These are phyloP conservation scores for Nicotiana tabacum DNA, from an alignment of 257 asterid species.

Conservation along the genomic window DNA sequence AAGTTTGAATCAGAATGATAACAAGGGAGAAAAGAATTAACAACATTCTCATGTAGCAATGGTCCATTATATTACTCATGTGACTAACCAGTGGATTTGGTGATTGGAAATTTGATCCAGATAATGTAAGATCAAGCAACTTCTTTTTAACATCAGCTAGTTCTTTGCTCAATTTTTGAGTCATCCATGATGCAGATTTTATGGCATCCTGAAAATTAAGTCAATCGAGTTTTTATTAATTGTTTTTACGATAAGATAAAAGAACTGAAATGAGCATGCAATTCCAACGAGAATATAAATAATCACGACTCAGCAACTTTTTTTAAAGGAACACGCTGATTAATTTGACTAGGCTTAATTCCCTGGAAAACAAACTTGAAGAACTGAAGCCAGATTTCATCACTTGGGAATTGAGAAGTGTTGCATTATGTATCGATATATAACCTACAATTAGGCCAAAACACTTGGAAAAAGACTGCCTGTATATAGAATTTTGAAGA, in stretches of 20 bases:
- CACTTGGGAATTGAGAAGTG: too few relatives aligned
- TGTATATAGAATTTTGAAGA: background rate
- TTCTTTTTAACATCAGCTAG: slow-evolving; percentile 85
- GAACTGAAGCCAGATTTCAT: too few relatives aligned
- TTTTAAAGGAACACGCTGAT: too few relatives aligned
- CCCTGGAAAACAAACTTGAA: too few relatives aligned
- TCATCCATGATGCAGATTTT: slow-evolving; percentile 75
- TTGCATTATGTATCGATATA: too few relatives aligned
- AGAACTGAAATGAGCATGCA: background rate
- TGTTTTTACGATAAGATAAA: background rate
- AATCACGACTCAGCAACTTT: too few relatives aligned
- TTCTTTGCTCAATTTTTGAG: slow-evolving; percentile 75
- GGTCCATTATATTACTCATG: too few relatives aligned
- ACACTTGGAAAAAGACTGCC: background rate
- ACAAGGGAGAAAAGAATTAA: background rate
- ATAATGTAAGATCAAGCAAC: slow-evolving; percentile 42
- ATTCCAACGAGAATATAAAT: background rate
- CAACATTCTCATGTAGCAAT: too few relatives aligned
- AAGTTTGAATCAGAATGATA: background rate
- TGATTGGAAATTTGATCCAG: slow-evolving; percentile 44
- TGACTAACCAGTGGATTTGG: slow-evolving; percentile 45
- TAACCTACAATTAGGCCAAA: too few relatives aligned
- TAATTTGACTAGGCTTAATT: too few relatives aligned
- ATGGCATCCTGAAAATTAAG: slow-evolving; percentile 62
- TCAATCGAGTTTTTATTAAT: background rate